Evolutionary conservation across 345 rosid genomes (phyloP).

Genomic region (Camelina laxa): DNA sequence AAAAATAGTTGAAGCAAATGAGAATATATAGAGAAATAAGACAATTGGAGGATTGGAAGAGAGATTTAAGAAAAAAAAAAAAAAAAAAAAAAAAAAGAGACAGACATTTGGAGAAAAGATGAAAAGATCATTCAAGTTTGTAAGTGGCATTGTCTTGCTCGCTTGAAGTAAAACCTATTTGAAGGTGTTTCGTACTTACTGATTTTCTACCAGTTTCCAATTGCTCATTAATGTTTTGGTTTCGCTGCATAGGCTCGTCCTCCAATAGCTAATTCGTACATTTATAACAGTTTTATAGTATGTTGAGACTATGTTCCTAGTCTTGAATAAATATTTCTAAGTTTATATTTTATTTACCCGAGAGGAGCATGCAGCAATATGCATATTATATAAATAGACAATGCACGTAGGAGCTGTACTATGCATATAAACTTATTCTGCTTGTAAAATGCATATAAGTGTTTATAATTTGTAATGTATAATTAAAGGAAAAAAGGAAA

Average conservation of each 20-base stretch:
- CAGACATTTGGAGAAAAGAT: constrained; percentile 10
- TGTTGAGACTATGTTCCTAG: no score
- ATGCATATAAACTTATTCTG: neutral
- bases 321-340: neutral
- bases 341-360: neutral
- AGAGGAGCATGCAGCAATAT: constrained; percentile 4
- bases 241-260: constrained; percentile 27
- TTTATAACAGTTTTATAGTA: constrained; percentile 21
- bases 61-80: neutral
- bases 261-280: constrained; percentile 13
- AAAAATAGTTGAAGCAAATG: neutral
- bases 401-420: neutral
- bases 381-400: no score
- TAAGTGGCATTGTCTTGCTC: constrained; percentile 13
- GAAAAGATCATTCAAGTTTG: constrained; percentile 18
- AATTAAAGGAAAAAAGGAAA: no score
- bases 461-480: no score
- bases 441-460: no score
- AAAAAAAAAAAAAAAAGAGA: neutral
- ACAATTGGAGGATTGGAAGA: no score
- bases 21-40: no score
- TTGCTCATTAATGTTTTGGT: constrained; percentile 19
- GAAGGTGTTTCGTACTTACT: constrained; percentile 12
- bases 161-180: constrained; percentile 18
- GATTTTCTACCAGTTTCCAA: constrained; percentile 10